phyloP scores from a whole-genome alignment of 2,329 filamentous ascomycete genomes.

The Aspergillus texensis region DNA sequence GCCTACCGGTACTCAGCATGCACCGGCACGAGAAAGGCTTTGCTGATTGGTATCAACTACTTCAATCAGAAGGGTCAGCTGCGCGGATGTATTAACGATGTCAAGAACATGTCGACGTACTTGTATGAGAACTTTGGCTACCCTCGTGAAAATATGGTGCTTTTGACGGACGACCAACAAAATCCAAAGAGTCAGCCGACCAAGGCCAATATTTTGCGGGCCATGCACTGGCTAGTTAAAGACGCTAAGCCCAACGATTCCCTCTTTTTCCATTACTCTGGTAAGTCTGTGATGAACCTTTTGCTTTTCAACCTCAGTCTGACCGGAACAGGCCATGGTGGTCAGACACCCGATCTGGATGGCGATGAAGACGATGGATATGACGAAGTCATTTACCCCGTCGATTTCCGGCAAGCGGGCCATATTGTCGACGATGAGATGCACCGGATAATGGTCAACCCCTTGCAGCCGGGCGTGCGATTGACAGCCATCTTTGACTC shows the following conservation, averaged over 20 bases:
- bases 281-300: conserved; percentile 50
- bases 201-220: conserved; percentile 89
- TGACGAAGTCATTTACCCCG: conserved; percentile 78
- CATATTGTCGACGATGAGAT: conserved; percentile 80
- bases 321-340: conserved; percentile 64
- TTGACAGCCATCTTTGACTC: conserved; percentile 70
- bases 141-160: conserved; percentile 94
- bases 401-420: conserved; percentile 69
- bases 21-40: conserved; percentile 82
- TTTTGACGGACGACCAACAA: conserved; percentile 93
- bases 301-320: not conserved
- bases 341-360: conserved; percentile 72
- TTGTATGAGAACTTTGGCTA: conserved; percentile 88
- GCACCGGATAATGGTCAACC: conserved; percentile 74
- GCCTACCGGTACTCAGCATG: conserved; percentile 90
- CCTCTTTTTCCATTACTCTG: conserved; percentile 96
- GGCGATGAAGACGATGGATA: conserved; percentile 78
- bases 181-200: conserved; percentile 97
- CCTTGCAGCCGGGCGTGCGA: conserved; percentile 80
- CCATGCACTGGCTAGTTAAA: conserved; percentile 98
- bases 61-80: conserved; percentile 90
- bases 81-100: conserved; percentile 93
- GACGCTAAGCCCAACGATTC: conserved; percentile 91
- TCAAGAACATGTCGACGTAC: conserved; percentile 94
- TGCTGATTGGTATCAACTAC: conserved; percentile 95